Evolutionary conservation across 805 yeast genomes (phyloP), one percentile per base, ranked within the genome.

Genomic region (Ogataea dorogensis): DNA sequence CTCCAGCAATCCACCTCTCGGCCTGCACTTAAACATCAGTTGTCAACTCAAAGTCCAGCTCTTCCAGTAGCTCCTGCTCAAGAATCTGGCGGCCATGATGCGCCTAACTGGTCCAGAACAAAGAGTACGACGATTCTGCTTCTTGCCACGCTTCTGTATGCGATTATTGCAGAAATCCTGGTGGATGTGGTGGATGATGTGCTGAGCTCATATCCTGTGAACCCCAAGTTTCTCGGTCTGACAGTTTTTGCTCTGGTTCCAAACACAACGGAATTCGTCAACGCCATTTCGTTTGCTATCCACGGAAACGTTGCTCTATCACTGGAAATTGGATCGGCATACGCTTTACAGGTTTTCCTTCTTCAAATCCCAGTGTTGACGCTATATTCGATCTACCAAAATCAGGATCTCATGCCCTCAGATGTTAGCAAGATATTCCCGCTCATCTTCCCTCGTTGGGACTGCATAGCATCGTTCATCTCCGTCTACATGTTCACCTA

Each of bases 301-400:
- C 79, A 91, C 50, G 98, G 98, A 1, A 93, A 93, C 49, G 96
- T 93, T 36, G 96, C 98, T 0, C 67, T 93, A 29, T 86, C 96
- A 2, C 86, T 93, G 95, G 98, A 93, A 58, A 93, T 93, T 60
- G 98, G 98, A 42, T 81, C 95, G 44, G 98, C 98, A 0, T 93
- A 93, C 58, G 98, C 96, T 0, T 69, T 93, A 41, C 98, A 93
- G 60, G 98, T 93, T 11, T 91, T 96, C 50, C 67, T 93, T 40
- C 70, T 93, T 47, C 98, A 93, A 58, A 86, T 93, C 30, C 98
- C 98, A 1, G 80, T 93, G 2, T 72, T 93, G 55, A 95, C 88
- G 8, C 55, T 91, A 9, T 87, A 75, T 55, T 82, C 96, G 2
- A 71, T 83, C 39, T 68, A 64, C 62, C 70, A 53, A 54, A 50